A percentile compares a stretch with the other conserved stretches of the same genome.
Evolutionary conservation across 2,329 filamentous ascomycete genomes (phyloP).

Genomic region (Trichophyton verrucosum): DNA sequence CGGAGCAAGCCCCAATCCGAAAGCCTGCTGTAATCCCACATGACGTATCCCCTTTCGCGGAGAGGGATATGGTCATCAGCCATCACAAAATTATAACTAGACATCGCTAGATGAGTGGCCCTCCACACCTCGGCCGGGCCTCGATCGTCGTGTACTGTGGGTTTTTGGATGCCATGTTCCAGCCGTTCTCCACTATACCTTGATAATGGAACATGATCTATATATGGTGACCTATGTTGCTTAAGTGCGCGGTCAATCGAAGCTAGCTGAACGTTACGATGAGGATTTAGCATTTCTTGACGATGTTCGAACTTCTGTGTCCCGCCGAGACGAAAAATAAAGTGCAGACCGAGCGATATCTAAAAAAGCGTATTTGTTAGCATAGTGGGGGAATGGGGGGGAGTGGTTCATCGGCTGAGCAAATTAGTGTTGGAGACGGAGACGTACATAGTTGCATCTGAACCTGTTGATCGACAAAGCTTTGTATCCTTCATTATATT

Average conservation of each 20-base stretch:
- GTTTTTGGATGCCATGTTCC: background rate
- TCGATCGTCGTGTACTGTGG: background rate
- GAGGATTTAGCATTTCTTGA: background rate
- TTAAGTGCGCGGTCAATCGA: background rate
- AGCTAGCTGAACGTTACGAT: background rate
- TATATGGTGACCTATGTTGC: background rate
- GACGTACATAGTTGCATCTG: background rate
- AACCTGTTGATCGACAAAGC: background rate
- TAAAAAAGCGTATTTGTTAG: background rate
- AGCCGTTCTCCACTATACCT: background rate
- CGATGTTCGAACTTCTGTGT: background rate
- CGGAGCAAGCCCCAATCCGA: conserved; percentile 7
- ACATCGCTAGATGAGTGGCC: background rate
- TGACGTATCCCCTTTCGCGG: conserved; percentile 8
- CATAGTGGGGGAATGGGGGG: too few species aligned
- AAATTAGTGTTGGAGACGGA: background rate
- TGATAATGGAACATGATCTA: background rate
- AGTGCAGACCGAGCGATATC: background rate
- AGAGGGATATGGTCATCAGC: conserved; percentile 1
- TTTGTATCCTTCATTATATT: background rate
- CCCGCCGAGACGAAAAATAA: background rate
- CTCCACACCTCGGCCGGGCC: background rate
- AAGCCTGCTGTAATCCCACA: conserved; percentile 8
- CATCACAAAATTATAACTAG: background rate
- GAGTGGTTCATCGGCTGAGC: too few species aligned